phyloP scores from a whole-genome alignment of 2,329 filamentous ascomycete genomes.

The Tolypocladium cylindrosporum region DNA sequence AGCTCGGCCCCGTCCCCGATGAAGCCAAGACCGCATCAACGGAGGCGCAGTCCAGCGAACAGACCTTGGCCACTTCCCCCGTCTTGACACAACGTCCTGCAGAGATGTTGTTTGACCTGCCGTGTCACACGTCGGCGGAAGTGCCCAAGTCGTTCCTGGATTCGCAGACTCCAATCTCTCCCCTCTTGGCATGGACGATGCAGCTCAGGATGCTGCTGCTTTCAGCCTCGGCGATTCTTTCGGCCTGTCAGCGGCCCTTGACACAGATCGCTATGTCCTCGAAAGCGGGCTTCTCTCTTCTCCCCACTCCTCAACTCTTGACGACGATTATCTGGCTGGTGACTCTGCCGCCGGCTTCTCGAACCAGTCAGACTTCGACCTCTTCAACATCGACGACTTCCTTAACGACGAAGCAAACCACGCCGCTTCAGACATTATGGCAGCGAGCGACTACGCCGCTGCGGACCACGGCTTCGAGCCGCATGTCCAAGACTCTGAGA shows the following conservation, averaged over 20 bases:
- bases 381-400: conserved; percentile 45
- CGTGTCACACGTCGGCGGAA: conserved; percentile 93
- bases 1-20: conserved; percentile 42
- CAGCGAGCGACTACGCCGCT: conserved; percentile 39
- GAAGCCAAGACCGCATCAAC: conserved; percentile 6
- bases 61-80: conserved; percentile 43
- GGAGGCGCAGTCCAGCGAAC: conserved; percentile 13
- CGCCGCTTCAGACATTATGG: conserved; percentile 35
- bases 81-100: conserved; percentile 99
- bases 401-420: conserved; percentile 41
- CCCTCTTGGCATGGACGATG: conserved; percentile 34
- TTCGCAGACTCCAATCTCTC: conserved; percentile 28
- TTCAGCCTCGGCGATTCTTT: conserved; percentile 62
- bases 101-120: conserved; percentile 99
- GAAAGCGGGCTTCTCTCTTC: conserved; percentile 68
- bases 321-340: conserved; percentile 58
- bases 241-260: conserved; percentile 57
- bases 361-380: conserved; percentile 28
- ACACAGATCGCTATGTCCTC: conserved; percentile 66
- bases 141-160: conserved; percentile 35
- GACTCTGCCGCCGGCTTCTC: conserved; percentile 41
- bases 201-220: conserved; percentile 51
- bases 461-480: conserved; percentile 41
- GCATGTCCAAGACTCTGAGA: conserved; percentile 47
- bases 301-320: conserved; percentile 55